Percentiles rank a stretch among this genome's conserved stretches.
phyloP scores from a whole-genome alignment of 345 rosid genomes.

The Eucalyptus marginata region DNA sequence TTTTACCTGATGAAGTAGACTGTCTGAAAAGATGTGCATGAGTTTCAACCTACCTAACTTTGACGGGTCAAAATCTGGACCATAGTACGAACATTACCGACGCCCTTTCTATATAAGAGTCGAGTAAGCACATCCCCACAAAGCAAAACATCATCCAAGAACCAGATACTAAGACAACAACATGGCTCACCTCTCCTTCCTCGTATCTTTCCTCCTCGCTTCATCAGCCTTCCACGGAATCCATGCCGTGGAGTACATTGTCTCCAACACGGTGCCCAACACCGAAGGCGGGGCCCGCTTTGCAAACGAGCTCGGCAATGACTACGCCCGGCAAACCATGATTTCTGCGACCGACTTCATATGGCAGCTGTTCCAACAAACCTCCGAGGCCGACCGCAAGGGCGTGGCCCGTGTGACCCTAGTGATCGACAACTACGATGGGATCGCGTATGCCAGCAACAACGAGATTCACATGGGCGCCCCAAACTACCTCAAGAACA shows the following conservation, averaged over 20 bases:
- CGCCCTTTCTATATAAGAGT: background rate
- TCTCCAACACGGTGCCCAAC: background rate
- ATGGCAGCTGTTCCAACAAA: background rate
- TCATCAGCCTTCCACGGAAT: background rate
- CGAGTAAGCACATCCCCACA: background rate
- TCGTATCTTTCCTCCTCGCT: background rate
- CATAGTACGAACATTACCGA: background rate
- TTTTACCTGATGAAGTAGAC: background rate
- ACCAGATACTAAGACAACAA: background rate
- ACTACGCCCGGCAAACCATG: background rate
- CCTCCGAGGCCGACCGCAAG: background rate
- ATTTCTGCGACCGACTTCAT: background rate
- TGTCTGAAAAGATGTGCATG: background rate
- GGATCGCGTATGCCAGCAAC: background rate
- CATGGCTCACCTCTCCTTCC: background rate
- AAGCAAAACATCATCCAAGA: accelerated
- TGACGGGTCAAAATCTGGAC: background rate
- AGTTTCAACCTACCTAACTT: background rate
- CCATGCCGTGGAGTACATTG: slow-evolving; percentile 11
- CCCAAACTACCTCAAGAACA: background rate
- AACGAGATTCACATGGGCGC: slow-evolving; percentile 17
- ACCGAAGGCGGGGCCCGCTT: background rate
- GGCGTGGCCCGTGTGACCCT: background rate
- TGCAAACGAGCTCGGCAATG: background rate
- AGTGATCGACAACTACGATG: background rate